Base-by-base conservation (phyloP, 768 basidiomycete genomes). In the Mycena albidolilacea region DNA sequence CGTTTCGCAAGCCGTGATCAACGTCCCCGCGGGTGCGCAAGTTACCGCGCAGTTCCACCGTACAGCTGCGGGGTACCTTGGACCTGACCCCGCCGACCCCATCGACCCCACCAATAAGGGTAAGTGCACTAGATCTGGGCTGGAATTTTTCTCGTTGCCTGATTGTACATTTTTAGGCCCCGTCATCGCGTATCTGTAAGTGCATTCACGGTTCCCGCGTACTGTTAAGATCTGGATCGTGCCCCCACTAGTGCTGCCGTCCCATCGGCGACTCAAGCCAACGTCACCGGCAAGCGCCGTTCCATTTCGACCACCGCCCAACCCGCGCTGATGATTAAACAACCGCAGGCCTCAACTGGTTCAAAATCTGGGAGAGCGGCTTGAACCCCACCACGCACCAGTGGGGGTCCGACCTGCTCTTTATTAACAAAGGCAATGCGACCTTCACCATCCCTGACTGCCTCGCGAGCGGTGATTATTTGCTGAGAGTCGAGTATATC, bases 41-140 rank as follows among this genome's bases (percentile, higher is more conserved):
- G 80, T 87, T 19, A 84, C 84, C 14, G 82, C 85, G 11, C 80
- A 87, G 64, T 86, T 83, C 80, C 85, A 86, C 72, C 83, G 84
- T 72, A 83, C 81, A 2, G 77, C 84, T 38, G 78, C 77, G 12
- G 82, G 83, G 21, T 81, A 81, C 30, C 76, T 80, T 57, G 80
- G 84, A 4, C 76, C 76, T 44, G 86, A 87, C 71, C 72, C 81
- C 15, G 82, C 82, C 0, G 86, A 87, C 67, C 85, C 87, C 3
- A 80, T 87, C 57, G 84, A 84, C 72, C 77, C 84, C 5, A 81
- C 80, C 46, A 85, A 86, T 78, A 84, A 85, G 69, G 77, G 71
- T 71, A 6, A 30, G 57, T 52, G 14, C 19, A 43, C 6, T 30
- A 30, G 30, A 30, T 30, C 19, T 12, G 7, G n/a, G 15, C 21